Evolutionary conservation across 2,329 filamentous ascomycete species (phyloP).

Genomic region (Aspergillus novofumigatus): DNA sequence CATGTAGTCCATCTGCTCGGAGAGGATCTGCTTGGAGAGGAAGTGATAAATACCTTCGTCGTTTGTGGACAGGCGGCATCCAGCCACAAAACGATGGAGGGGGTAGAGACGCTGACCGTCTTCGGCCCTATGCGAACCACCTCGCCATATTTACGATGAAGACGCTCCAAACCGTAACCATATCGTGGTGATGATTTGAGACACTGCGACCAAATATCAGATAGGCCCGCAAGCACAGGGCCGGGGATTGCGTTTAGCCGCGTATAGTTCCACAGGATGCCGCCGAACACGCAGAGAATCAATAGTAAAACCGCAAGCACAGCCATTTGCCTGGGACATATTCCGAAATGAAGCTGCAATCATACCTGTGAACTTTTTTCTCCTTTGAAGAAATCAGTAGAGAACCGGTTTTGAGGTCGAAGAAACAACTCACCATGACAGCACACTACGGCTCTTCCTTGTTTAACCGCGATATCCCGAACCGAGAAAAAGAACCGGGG

Average conservation of each 20-base stretch:
- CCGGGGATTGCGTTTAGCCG: constrained; percentile 13
- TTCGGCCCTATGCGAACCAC: constrained; percentile 14
- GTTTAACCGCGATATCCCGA: constrained; percentile 14
- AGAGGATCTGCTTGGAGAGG: too few relatives aligned
- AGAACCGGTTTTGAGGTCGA: neutral
- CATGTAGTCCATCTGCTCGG: too few relatives aligned
- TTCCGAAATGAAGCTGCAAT: neutral
- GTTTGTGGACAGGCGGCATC: neutral
- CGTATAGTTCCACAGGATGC: constrained; percentile 11
- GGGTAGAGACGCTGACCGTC: constrained; percentile 15
- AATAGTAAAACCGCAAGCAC: constrained; percentile 7
- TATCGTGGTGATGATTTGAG: constrained; percentile 2
- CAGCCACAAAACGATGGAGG: neutral
- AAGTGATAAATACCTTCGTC: neutral
- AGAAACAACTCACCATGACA: neutral
- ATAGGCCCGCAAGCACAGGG: constrained; percentile 9
- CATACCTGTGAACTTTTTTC: neutral
- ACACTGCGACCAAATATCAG: constrained; percentile 10
- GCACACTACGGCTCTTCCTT: neutral
- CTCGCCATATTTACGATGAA: constrained; percentile 14
- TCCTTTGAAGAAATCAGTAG: neutral
- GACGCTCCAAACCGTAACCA: constrained; percentile 2
- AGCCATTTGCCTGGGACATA: constrained; percentile 5
- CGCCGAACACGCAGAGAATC: neutral
- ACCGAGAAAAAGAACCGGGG: constrained; percentile 12